Conservation (phyloP, 805 yeast species). For the Naumovozyma castellii region DNA sequence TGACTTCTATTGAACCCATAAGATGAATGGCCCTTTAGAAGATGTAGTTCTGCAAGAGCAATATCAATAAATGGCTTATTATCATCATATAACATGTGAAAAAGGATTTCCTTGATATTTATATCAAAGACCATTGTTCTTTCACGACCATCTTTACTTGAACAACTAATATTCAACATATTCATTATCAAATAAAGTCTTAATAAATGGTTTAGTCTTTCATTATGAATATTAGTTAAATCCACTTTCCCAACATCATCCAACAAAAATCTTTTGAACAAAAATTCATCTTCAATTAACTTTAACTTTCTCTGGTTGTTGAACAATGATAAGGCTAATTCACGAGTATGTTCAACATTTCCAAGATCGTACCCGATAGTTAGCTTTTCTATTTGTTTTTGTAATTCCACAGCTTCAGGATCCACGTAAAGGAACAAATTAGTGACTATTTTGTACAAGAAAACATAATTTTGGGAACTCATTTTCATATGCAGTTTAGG, state of each 20-base stretch:
- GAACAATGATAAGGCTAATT: constrained; percentile 42
- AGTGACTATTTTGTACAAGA: constrained; percentile 52
- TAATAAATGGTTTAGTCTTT: constrained; percentile 30
- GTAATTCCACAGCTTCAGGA: constrained; percentile 50
- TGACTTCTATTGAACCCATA: constrained; percentile 61
- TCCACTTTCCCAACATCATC: constrained; percentile 42
- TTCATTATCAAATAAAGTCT: constrained; percentile 40
- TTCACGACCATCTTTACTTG: constrained; percentile 19
- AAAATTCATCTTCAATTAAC: constrained; percentile 38
- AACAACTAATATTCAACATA: constrained; percentile 32
- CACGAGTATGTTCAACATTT: constrained; percentile 42
- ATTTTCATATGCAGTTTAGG: constrained; percentile 60
- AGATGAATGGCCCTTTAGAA: constrained; percentile 49
- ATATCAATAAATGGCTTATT: constrained; percentile 62
- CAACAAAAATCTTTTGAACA: constrained; percentile 39
- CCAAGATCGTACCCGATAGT: constrained; percentile 62
- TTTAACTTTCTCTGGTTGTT: constrained; percentile 35
- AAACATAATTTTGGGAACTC: constrained; percentile 64
- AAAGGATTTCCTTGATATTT: constrained; percentile 56
- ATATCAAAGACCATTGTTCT: constrained; percentile 51
- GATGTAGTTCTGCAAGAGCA: constrained; percentile 51
- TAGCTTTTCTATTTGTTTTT: constrained; percentile 55
- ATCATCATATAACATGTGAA: constrained; percentile 57
- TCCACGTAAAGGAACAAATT: constrained; percentile 65
- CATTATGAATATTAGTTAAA: constrained; percentile 32